Evolutionary conservation across 371 early-diverging fungal genomes (phyloP), one percentile per base, ranked within the genome.

Genomic region (Apophysomyces variabilis): DNA sequence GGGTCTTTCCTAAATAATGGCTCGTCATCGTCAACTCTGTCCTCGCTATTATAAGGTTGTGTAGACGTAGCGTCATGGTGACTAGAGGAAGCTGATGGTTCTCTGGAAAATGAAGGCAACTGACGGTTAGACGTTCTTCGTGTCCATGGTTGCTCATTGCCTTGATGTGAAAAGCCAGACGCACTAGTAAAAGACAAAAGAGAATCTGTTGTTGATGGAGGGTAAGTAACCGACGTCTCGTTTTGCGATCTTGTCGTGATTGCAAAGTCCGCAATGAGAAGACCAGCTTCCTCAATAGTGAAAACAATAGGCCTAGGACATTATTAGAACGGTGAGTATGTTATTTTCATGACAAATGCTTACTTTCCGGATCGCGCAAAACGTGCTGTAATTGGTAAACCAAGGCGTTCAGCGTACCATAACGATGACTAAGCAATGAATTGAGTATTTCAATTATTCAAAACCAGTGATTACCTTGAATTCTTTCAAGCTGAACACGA

Each of bases 301-400:
- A 69, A 65, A 3, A 69, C 62, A 26, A 69, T 59, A 5, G 70
- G 58, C 45, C 70, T 69, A 2, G 12, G 14, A 26, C 0, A 5
- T 44, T n/a, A 18, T 38, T 14, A 43, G 14, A 12, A 3, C 14
- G 39, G n/a, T 36, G 21, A 35, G 0, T 38, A 16, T 6, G n/a
- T 54, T 18, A 57, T 41, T 16, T 38, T 54, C 6, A 64, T 57
- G 21, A 63, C 11, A 21, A 43, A 13, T 44, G n/a, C 62, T 36
- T 65, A 69, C 70, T 44, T 66, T 38, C 70, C 70, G 38, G 70
- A 66, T 35, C 60, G 45, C 35, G 61, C 66, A 50, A 69, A 69
- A 1, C 13, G 58, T 35, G 70, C 70, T 18, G 45, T 37, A 16
- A 69, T 13, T 6, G 41, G 26, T 5, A 61, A 37, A 57, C 57